These are phyloP conservation scores for Kwoniella newhampshirensis DNA, from an alignment of 768 basidiomycete genomes.

Conservation along the genomic window DNA sequence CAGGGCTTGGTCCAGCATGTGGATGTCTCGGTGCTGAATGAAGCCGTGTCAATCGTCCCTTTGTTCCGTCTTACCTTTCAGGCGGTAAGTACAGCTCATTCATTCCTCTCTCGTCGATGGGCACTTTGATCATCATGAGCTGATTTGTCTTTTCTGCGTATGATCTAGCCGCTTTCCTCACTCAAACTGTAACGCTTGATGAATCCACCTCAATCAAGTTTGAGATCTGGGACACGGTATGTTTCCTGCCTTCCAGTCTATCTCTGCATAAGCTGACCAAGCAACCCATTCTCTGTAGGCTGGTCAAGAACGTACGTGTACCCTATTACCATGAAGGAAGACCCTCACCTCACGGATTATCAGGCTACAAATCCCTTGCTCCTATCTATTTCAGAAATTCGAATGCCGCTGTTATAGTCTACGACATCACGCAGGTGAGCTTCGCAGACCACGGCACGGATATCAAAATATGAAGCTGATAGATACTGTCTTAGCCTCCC, in stretches of 20 bases:
- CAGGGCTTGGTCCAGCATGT: not conserved
- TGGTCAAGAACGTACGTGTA: conserved; percentile 51
- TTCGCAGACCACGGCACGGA: conserved; percentile 53
- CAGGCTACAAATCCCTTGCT: conserved; percentile 51
- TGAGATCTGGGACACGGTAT: conserved; percentile 77
- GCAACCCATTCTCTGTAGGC: conserved; percentile 29
- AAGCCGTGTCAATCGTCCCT: conserved; percentile 19
- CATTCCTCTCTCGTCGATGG: conserved; percentile 1
- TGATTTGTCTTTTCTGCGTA: not conserved
- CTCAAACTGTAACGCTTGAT: conserved; percentile 91
- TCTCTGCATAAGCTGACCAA: not conserved
- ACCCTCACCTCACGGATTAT: not conserved
- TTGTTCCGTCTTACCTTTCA: conserved; percentile 27
- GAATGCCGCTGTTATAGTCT: conserved; percentile 53
- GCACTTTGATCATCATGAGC: not conserved
- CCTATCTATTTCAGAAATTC: conserved; percentile 54
- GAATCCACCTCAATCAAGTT: conserved; percentile 93
- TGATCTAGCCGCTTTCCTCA: conserved; percentile 82
- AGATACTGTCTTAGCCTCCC: conserved; percentile 28
- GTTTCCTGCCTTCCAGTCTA: conserved; percentile 26
- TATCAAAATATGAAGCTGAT: not conserved
- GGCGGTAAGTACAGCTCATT: conserved; percentile 36
- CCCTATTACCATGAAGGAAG: not conserved
- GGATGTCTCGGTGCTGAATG: not conserved
- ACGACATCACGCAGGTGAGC: conserved; percentile 72